Conservation (phyloP, 257 asterid species). For the Dorcoceras hygrometricum region DNA sequence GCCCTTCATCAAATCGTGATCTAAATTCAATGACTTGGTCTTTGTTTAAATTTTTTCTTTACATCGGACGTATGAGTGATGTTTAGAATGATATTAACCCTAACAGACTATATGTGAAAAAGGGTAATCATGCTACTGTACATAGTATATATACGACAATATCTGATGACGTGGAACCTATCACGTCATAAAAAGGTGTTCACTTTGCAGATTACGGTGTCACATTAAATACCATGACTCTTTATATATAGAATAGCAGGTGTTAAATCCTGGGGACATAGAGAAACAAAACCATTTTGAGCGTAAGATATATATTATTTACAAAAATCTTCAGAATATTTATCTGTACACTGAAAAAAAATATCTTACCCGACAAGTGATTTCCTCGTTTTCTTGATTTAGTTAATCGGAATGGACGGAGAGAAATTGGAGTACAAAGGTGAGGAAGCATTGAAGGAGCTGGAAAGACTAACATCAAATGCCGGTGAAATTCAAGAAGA, state of each 20-base stretch:
- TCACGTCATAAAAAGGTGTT: constrained; percentile 22
- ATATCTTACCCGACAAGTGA: no score
- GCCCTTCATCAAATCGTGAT: no score
- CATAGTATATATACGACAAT: constrained; percentile 11
- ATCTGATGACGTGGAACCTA: constrained; percentile 17
- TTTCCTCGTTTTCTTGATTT: neutral
- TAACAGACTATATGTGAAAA: no score
- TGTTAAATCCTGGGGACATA: constrained; percentile 9
- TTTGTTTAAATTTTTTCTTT: no score
- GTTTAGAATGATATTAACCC: no score
- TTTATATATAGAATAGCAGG: constrained; percentile 33
- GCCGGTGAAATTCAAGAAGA: constrained; percentile 59
- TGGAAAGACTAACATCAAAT: constrained; percentile 47
- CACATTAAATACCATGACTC: constrained; percentile 16
- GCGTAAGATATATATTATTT: neutral
- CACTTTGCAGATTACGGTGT: constrained; percentile 19
- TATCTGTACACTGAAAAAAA: no score
- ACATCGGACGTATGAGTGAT: no score
- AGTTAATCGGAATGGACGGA: constrained; percentile 44
- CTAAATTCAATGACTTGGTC: no score
- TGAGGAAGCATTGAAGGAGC: constrained; percentile 52
- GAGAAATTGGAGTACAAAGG: constrained; percentile 79
- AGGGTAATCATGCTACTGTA: no score
- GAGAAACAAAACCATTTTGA: constrained; percentile 13
- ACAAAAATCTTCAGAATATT: neutral